Percentiles rank a stretch among this genome's conserved stretches.
These are phyloP conservation scores for Crithidia thermophila DNA, from an alignment of 208 protist species.

Conservation along the genomic window DNA sequence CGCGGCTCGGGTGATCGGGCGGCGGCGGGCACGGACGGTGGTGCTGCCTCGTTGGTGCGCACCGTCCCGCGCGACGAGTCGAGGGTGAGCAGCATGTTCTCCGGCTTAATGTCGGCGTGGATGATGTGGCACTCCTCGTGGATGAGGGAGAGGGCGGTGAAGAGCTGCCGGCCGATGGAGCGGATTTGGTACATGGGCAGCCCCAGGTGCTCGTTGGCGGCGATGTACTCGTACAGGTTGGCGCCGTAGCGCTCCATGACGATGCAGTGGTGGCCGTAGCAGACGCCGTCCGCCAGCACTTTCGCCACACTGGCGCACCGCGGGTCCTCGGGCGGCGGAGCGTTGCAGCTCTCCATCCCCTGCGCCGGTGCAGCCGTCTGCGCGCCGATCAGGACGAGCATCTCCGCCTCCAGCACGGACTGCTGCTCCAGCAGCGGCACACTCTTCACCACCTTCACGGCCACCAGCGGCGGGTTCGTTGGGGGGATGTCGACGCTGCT, in stretches of 20 bases:
- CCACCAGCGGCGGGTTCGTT: constrained; percentile 64
- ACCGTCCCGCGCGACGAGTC: constrained; percentile 48
- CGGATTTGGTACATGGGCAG: constrained; percentile 89
- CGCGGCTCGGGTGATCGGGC: neutral
- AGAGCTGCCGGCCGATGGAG: constrained; percentile 88
- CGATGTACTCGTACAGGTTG: constrained; percentile 92
- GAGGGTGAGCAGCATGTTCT: constrained; percentile 92
- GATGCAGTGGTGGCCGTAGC: constrained; percentile 90
- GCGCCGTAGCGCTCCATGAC: constrained; percentile 92
- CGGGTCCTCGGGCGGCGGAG: constrained; percentile 59
- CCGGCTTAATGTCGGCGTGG: constrained; percentile 97
- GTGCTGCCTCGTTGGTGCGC: constrained; percentile 9
- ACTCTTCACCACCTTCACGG: constrained; percentile 88
- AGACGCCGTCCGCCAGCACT: constrained; percentile 74
- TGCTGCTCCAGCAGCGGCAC: constrained; percentile 73
- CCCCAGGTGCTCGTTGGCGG: constrained; percentile 69
- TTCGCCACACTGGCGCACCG: constrained; percentile 65
- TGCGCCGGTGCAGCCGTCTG: constrained; percentile 37
- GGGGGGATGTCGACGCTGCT: constrained; percentile 67
- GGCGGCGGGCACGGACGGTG: neutral
- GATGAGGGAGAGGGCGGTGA: constrained; percentile 92
- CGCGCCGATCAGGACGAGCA: constrained; percentile 82
- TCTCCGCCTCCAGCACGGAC: constrained; percentile 83
- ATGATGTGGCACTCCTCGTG: constrained; percentile 92
- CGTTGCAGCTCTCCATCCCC: neutral